phyloP scores from a whole-genome alignment of 768 basidiomycete species.

The Pleurotus pulmonarius region DNA sequence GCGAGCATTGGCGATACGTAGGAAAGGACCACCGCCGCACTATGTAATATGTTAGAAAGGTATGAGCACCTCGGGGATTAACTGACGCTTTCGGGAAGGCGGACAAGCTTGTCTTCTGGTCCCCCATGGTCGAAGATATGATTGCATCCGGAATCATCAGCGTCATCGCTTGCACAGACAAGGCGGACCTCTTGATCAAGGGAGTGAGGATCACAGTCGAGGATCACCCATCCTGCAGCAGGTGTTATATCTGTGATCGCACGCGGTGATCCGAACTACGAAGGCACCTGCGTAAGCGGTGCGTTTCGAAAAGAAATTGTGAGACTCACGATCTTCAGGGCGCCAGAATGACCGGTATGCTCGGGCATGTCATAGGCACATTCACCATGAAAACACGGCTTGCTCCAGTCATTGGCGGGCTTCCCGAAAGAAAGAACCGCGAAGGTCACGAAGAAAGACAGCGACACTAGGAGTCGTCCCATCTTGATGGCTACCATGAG shows the following conservation, averaged over 20 bases:
- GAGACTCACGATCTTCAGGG: constrained; percentile 7
- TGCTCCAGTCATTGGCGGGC: background rate
- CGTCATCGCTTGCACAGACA: constrained; percentile 18
- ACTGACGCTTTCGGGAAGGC: constrained; percentile 1
- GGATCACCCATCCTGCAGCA: constrained; percentile 35
- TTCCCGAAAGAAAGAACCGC: background rate
- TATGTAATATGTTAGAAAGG: background rate
- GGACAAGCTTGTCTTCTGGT: constrained; percentile 1
- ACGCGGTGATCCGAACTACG: constrained; percentile 10
- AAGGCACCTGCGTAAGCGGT: background rate
- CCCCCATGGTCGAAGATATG: constrained; percentile 5
- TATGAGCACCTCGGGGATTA: background rate
- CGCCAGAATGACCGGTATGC: constrained; percentile 10
- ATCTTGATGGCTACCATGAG: too few relatives aligned
- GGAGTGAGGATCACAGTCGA: constrained; percentile 26
- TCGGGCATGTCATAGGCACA: constrained; percentile 4
- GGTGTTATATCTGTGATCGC: constrained; percentile 20
- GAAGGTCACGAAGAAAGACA: background rate
- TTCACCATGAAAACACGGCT: constrained; percentile 1
- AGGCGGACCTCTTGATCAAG: constrained; percentile 27
- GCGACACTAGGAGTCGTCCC: too few relatives aligned
- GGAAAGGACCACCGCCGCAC: background rate
- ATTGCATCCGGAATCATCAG: background rate
- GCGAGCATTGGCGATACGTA: background rate
- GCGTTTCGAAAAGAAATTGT: background rate